Base-by-base conservation (phyloP, 164 flowering plant species). In the Magnolia sinica region DNA sequence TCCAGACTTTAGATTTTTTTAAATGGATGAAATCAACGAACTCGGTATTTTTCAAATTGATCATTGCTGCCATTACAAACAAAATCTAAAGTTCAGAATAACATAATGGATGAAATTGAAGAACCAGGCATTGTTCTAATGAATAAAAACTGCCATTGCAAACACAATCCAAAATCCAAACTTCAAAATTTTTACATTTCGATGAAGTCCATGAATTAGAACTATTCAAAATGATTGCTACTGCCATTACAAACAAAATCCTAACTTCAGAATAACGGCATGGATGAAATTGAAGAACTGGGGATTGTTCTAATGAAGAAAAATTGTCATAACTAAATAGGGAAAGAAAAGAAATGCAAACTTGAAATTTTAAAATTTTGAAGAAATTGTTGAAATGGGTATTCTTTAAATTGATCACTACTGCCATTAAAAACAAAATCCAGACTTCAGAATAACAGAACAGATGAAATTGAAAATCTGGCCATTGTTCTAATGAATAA, bases 11-110 rank as follows among this genome's bases (percentile, higher is more conserved):
- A n/a, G n/a, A n/a, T n/a, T n/a, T n/a, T n/a, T n/a, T n/a, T n/a
- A n/a, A n/a, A n/a, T n/a, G n/a, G n/a, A n/a, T n/a, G 29, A 71
- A 50, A 71, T 49, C 27, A 24, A 78, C 68, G 7, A 74, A 67
- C 65, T 29, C 63, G 70, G 3, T 22, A 65, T 0, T 65, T 37
- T 23, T 65, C 16, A 7, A 7, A 65, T 23, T 65, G 68, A 59
- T 59, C 64, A 59, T 19, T 6, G n/a, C 64, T 59, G 45, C 22
- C 22, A n/a, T 22, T 16, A 16, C 18, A 16, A 55, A 55, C 16
- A 55, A 20, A 55, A 55, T 55, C 61, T 16, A 55, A 55, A 55
- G 18, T 16, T 55, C 61, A 2, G 2, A 14, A 27, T 13, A 29
- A 4, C 64, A 55, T 37, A 51, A 52, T 14, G n/a, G 8, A 52